These are phyloP conservation scores for Terfezia boudieri DNA, from an alignment of 495 filamentous ascomycete species.

Conservation along the genomic window DNA sequence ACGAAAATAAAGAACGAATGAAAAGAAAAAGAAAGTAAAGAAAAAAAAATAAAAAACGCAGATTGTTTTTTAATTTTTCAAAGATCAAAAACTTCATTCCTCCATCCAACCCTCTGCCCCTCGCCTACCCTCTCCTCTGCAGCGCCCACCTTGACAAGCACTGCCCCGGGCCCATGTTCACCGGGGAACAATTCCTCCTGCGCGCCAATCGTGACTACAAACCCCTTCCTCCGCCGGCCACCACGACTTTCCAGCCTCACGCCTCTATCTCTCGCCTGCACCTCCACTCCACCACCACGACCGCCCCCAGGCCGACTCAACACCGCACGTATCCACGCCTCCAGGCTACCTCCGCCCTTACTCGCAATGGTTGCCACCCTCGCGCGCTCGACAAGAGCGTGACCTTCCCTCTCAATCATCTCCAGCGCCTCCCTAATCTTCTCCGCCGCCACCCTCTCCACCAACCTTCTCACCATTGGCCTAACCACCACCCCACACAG, in stretches of 20 bases:
- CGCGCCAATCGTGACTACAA: slow-evolving; percentile 8
- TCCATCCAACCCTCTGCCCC: slow-evolving; percentile 8
- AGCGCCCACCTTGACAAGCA: slow-evolving; percentile 6
- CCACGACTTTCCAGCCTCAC: neutral
- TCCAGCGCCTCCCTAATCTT: slow-evolving; percentile 11
- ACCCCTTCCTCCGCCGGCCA: neutral
- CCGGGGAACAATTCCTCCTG: slow-evolving; percentile 12
- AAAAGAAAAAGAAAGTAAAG: too few relatives aligned
- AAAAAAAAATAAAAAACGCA: too few relatives aligned
- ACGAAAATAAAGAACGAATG: too few relatives aligned
- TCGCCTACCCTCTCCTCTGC: slow-evolving; percentile 11
- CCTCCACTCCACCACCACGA: slow-evolving; percentile 1
- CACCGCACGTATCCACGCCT: slow-evolving; percentile 14
- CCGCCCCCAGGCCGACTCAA: slow-evolving; percentile 8
- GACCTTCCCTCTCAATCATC: slow-evolving; percentile 10
- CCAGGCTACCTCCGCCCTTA: slow-evolving; percentile 12
- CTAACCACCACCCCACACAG: slow-evolving; percentile 10
- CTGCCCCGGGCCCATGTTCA: slow-evolving; percentile 11
- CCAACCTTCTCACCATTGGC: slow-evolving; percentile 7
- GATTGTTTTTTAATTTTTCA: too few relatives aligned
- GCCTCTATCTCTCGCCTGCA: neutral
- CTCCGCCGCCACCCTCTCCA: slow-evolving; percentile 11
- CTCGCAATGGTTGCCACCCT: slow-evolving; percentile 14
- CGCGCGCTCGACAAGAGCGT: slow-evolving; percentile 12
- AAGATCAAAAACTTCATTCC: slow-evolving; percentile 15